phyloP scores from a whole-genome alignment of 352 stramenopile species.

The Pythium phragmiticola region DNA sequence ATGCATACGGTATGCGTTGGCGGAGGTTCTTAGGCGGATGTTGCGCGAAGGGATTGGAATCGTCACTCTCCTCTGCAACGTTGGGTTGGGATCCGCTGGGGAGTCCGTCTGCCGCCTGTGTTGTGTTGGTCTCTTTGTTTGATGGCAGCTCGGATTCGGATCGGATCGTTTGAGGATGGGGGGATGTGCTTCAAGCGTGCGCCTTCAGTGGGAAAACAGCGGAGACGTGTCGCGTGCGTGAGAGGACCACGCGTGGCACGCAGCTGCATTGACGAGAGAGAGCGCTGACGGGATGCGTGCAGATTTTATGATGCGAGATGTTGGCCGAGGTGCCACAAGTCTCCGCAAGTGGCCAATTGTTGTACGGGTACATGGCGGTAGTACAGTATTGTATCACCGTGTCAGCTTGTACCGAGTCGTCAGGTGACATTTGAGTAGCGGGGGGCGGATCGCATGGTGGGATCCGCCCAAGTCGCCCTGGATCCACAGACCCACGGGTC shows the following conservation, averaged over 20 bases:
- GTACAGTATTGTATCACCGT: too few relatives aligned
- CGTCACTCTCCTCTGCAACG: conserved; percentile 1
- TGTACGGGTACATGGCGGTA: too few relatives aligned
- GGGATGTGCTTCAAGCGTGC: neutral
- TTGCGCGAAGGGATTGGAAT: conserved; percentile 4
- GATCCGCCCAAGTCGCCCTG: neutral
- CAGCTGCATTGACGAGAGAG: neutral
- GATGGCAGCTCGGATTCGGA: neutral
- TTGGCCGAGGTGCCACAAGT: too few relatives aligned
- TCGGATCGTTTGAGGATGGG: neutral
- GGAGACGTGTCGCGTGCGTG: conserved; percentile 8
- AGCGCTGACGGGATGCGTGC: neutral
- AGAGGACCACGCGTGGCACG: neutral
- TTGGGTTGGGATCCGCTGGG: conserved; percentile 4
- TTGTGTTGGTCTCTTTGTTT: neutral
- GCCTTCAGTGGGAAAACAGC: neutral
- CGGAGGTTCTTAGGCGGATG: neutral
- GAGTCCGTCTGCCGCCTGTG: conserved; percentile 12
- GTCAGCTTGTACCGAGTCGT: too few relatives aligned
- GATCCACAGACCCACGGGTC: neutral
- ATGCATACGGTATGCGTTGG: neutral
- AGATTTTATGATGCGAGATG: neutral
- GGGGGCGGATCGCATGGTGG: too few relatives aligned
- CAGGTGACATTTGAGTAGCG: too few relatives aligned
- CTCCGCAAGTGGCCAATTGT: too few relatives aligned